phyloP scores from a whole-genome alignment of 805 yeast genomes.

The Kregervanrija fluxuum region DNA sequence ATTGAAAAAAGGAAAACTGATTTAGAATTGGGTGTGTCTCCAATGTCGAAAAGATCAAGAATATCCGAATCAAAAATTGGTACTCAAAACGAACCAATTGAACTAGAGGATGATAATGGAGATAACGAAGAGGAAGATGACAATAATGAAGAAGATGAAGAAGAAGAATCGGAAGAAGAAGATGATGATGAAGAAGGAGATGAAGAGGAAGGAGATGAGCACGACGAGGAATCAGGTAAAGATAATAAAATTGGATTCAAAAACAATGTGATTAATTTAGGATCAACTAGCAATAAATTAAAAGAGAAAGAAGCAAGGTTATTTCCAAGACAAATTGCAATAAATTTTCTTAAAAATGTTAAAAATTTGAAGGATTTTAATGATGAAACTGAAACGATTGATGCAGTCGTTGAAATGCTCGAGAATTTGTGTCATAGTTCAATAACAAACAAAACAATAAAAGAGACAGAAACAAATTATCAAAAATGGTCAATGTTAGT shows the following conservation, averaged over 20 bases:
- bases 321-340: constrained; percentile 5
- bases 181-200: not conserved
- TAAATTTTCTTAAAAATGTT: constrained; percentile 6
- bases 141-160: not conserved
- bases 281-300: not conserved
- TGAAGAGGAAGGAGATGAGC: not conserved
- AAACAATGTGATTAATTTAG: no score
- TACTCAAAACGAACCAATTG: constrained; percentile 10
- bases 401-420: constrained; percentile 25
- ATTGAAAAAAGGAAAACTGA: constrained; percentile 1
- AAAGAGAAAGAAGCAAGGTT: not conserved
- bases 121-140: not conserved
- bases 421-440: constrained; percentile 20
- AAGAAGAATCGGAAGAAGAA: not conserved
- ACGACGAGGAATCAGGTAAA: not conserved
- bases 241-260: no score
- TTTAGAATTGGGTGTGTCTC: not conserved
- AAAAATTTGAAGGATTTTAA: constrained; percentile 15
- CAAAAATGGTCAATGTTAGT: constrained; percentile 17
- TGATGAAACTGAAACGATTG: constrained; percentile 20
- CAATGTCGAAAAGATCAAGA: constrained; percentile 1
- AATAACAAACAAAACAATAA: constrained; percentile 8
- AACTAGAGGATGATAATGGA: constrained; percentile 6
- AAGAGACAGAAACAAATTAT: constrained; percentile 7
- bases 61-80: constrained; percentile 2